Conservation (phyloP, 1,139 yeast species). For the Saccharomyces hybrid region DNA sequence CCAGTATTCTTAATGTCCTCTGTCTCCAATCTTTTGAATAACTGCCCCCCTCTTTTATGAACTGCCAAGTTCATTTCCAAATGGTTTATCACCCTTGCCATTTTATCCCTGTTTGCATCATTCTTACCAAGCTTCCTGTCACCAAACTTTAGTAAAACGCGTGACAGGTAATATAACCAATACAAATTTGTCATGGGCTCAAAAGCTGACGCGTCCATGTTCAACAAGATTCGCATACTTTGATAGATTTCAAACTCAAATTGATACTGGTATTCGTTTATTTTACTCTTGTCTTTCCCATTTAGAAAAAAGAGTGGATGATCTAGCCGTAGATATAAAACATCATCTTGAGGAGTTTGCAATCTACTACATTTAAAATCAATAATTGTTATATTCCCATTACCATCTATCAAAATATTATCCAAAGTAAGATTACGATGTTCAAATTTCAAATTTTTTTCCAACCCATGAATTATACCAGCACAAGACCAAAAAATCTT, state of each 20-base stretch:
- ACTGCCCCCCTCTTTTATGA: background rate
- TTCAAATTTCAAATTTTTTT: conserved; percentile 46
- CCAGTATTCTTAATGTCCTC: conserved; percentile 1
- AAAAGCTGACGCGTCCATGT: conserved; percentile 23
- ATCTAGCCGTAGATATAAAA: conserved; percentile 36
- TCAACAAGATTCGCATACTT: conserved; percentile 34
- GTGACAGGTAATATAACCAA: conserved; percentile 38
- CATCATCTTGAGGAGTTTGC: conserved; percentile 23
- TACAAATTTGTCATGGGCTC: conserved; percentile 36
- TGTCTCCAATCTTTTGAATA: background rate
- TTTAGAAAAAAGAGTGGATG: conserved; percentile 42
- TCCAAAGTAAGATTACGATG: conserved; percentile 63
- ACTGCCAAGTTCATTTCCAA: conserved; percentile 3
- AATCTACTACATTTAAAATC: conserved; percentile 51
- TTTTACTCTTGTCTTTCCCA: conserved; percentile 30
- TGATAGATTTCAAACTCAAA: conserved; percentile 41
- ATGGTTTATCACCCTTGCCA: conserved; percentile 8
- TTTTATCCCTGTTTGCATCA: background rate
- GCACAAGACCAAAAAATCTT: conserved; percentile 48
- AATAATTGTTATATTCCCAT: conserved; percentile 42
- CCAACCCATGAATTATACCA: conserved; percentile 43
- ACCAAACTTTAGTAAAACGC: conserved; percentile 6
- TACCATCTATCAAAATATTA: conserved; percentile 39
- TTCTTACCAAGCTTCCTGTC: background rate
- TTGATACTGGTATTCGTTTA: conserved; percentile 39